These are phyloP conservation scores for Nicotiana undulata DNA, from an alignment of 257 asterid species.

Conservation along the genomic window DNA sequence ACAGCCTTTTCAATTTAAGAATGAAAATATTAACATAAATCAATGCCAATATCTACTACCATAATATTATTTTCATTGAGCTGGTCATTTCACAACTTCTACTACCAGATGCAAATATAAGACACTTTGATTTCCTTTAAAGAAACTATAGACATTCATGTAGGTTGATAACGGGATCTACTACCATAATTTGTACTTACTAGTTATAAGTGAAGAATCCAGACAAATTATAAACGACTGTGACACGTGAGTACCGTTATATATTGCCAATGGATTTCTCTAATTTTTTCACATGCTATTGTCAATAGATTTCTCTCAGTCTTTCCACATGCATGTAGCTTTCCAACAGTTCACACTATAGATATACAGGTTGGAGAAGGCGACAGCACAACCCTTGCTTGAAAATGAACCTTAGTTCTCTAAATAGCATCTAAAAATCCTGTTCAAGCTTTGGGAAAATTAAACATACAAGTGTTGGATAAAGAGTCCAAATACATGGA, in stretches of 20 bases:
- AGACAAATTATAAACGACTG: not conserved
- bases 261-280: not conserved
- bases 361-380: not conserved
- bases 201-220: not conserved
- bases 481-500: not conserved
- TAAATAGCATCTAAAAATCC: not conserved
- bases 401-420: not conserved
- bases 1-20: not conserved
- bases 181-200: not conserved
- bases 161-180: not conserved
- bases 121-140: too few relatives aligned
- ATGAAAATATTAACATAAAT: not conserved
- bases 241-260: not conserved
- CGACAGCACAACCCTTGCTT: not conserved
- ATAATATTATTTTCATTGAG: not conserved
- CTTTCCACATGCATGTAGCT: not conserved
- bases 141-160: too few relatives aligned
- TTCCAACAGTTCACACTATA: not conserved
- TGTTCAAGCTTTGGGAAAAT: not conserved
- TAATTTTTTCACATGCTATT: not conserved
- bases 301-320: too few relatives aligned
- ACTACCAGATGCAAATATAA: too few relatives aligned
- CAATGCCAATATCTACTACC: not conserved
- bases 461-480: not conserved
- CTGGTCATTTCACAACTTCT: too few relatives aligned